Percentiles rank a stretch among this genome's conserved stretches.
Conservation (phyloP, 345 rosid genomes). For the Cardamine chenopodiifolia region DNA sequence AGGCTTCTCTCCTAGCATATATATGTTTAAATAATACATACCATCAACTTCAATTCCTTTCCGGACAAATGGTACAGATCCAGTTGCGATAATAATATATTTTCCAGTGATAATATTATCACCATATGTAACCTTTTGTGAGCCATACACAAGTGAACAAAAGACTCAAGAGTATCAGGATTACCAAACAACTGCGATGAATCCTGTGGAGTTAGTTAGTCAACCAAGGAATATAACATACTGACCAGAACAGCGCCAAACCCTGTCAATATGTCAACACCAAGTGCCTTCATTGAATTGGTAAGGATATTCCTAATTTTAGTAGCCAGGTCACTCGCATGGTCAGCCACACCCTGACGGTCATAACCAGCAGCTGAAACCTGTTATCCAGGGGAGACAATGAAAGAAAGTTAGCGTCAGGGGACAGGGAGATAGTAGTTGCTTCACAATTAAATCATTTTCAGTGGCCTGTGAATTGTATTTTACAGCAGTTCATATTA, state of each 20-base stretch:
- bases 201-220: neutral
- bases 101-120: slow-evolving; percentile 71
- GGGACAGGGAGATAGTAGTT: neutral
- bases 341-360: slow-evolving; percentile 97
- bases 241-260: slow-evolving; percentile 80
- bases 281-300: slow-evolving; percentile 91
- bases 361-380: slow-evolving; percentile 93
- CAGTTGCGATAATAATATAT: slow-evolving; percentile 91
- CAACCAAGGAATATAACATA: slow-evolving; percentile 19
- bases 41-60: slow-evolving; percentile 99
- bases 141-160: slow-evolving; percentile 57
- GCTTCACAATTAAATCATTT: neutral
- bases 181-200: neutral
- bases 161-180: neutral
- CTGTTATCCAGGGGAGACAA: slow-evolving; percentile 43
- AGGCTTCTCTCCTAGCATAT: neutral
- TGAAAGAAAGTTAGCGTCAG: slow-evolving; percentile 18
- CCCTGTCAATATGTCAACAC: slow-evolving; percentile 96
- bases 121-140: slow-evolving; percentile 89
- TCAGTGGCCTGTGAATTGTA: too few species aligned
- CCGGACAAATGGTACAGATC: slow-evolving; percentile 96
- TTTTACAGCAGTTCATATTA: slow-evolving; percentile 23
- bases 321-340: slow-evolving; percentile 90
- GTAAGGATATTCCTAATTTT: slow-evolving; percentile 89
- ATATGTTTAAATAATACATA: slow-evolving; percentile 35